Evolutionary conservation across 2,329 filamentous ascomycete genomes (phyloP).

Genomic region (Alternaria sp.): DNA sequence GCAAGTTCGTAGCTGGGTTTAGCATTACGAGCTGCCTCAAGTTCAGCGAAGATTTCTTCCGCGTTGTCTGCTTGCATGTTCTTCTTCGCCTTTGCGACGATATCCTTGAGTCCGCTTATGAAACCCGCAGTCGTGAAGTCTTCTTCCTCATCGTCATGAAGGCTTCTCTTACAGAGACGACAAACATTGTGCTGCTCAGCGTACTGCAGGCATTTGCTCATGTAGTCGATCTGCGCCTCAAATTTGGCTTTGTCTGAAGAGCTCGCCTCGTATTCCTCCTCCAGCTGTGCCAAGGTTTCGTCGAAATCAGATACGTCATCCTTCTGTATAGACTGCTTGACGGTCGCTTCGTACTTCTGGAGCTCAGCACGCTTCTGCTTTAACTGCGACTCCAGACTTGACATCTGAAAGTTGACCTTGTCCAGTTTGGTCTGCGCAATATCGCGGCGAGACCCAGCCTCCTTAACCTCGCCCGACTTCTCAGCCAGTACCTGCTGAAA

Average conservation of each 20-base stretch:
- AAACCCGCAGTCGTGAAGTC: slow-evolving; percentile 65
- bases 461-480: slow-evolving; percentile 66
- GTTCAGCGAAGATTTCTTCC: slow-evolving; percentile 65
- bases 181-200: slow-evolving; percentile 76
- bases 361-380: slow-evolving; percentile 71
- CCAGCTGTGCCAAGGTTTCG: slow-evolving; percentile 60
- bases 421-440: slow-evolving; percentile 75
- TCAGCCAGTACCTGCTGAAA: slow-evolving; percentile 71
- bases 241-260: slow-evolving; percentile 74
- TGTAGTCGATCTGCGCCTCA: slow-evolving; percentile 75
- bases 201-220: slow-evolving; percentile 70
- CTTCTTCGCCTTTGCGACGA: slow-evolving; percentile 60
- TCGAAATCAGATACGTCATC: slow-evolving; percentile 57
- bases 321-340: slow-evolving; percentile 61
- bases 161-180: slow-evolving; percentile 75
- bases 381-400: slow-evolving; percentile 69
- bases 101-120: slow-evolving; percentile 69
- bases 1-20: slow-evolving; percentile 76
- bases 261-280: slow-evolving; percentile 60
- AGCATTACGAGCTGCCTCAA: slow-evolving; percentile 65
- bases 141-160: slow-evolving; percentile 64
- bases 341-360: slow-evolving; percentile 67
- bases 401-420: slow-evolving; percentile 77
- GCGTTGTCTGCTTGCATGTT: slow-evolving; percentile 69
- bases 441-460: slow-evolving; percentile 75